Base-by-base conservation (phyloP, 306 rosid species). In the Cicer arietinum region DNA sequence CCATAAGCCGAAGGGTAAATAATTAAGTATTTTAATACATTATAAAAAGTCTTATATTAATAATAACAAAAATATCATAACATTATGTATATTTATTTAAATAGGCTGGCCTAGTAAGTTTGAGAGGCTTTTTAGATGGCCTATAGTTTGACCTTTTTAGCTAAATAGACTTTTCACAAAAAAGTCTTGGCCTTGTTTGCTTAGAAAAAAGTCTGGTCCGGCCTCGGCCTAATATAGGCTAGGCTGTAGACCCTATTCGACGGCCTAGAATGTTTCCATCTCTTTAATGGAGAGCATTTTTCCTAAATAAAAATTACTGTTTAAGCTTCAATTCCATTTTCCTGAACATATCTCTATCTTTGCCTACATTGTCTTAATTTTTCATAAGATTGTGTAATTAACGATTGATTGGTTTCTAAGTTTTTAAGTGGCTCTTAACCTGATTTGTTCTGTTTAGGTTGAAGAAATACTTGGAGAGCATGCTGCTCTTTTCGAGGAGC, bases 391-490 rank as follows among this genome's bases (percentile, higher is more conserved):
- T 14, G 71, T 39, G 51, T 72, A 46, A 61, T 65, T 50, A 46
- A 45, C 22, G 22, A 14, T 74, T 69, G n/a, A 58, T 20, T 56
- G 39, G 17, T 30, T 17, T 59, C 65, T 12, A 44, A 35, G 66
- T 43, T 42, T 81, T 18, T 67, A 17, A 20, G 44, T 58, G 39
- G 40, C 40, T 79, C 66, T 65, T 45, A 69, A 71, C 63, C 68
- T 37, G 39, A n/a, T 20, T 78, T 79, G 16, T 60, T 74, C 60
- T 71, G 16, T 80, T 82, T 81, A 94, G 97, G 69, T 91, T 73
- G 89, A 90, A 77, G 96, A 88, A 37, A 67, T 91, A 53, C 95
- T 94, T 70, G 97, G 97, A 65, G 89, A 88, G 84, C 85, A 88
- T 86, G 97, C 98, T 63, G 77, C 88, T 67, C 77, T 91, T 76